phyloP scores from a whole-genome alignment of 192 early-diverging fungal genomes.

The Podila epicladia region DNA sequence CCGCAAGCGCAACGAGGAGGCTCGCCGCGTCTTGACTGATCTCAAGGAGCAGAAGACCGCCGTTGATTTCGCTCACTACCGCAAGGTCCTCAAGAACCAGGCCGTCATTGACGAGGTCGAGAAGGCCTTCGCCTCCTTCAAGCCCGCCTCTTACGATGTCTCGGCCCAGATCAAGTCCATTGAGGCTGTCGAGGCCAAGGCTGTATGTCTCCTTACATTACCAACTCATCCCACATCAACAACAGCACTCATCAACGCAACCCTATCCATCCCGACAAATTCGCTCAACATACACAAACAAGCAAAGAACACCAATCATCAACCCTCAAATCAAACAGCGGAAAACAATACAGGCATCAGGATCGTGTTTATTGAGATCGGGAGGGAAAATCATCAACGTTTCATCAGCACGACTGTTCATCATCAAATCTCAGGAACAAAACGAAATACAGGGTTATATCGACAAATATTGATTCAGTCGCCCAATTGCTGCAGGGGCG shows the following conservation, averaged over 20 bases:
- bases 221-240: neutral
- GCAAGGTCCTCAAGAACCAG: constrained; percentile 88
- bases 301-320: no score
- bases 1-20: constrained; percentile 95
- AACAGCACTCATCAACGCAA: neutral
- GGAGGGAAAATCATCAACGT: no score
- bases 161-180: constrained; percentile 86
- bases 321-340: no score
- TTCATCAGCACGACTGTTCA: no score
- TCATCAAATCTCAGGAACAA: no score
- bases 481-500: no score
- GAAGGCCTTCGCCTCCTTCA: constrained; percentile 83
- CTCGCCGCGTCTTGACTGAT: constrained; percentile 82
- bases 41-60: constrained; percentile 84
- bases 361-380: no score
- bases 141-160: constrained; percentile 85
- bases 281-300: no score
- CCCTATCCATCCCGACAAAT: neutral
- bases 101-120: constrained; percentile 90
- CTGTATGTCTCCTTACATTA: constrained; percentile 57
- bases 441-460: no score
- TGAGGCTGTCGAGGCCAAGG: constrained; percentile 80
- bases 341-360: no score
- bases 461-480: no score
- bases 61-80: constrained; percentile 92